These are phyloP conservation scores for Coccomyxa subellipsoidea DNA, from an alignment of 163 green algal species.

Conservation along the genomic window DNA sequence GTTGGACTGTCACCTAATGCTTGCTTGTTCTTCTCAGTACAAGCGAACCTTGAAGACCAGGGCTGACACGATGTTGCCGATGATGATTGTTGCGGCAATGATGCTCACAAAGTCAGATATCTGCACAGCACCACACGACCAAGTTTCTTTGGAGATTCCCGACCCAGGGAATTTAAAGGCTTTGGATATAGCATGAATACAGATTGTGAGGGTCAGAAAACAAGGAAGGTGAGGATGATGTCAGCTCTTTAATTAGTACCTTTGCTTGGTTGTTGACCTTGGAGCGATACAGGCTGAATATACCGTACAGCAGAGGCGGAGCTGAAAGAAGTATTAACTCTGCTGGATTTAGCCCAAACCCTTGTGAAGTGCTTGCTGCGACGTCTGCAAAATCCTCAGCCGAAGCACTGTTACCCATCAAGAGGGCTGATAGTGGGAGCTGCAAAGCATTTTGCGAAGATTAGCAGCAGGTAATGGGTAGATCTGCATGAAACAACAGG, in stretches of 20 bases:
- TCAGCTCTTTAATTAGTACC: not conserved
- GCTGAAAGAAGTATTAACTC: slow-evolving; percentile 26
- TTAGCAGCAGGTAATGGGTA: not conserved
- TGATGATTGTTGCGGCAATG: slow-evolving; percentile 28
- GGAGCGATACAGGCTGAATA: slow-evolving; percentile 43
- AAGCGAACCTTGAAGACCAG: slow-evolving; percentile 40
- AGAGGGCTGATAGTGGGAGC: not conserved
- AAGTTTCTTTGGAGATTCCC: too few species aligned
- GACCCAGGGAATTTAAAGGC: too few species aligned
- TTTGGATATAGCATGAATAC: too few species aligned
- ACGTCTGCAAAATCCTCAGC: not conserved
- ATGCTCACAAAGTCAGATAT: slow-evolving; percentile 37
- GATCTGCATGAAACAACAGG: not conserved
- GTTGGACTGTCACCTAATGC: too few species aligned
- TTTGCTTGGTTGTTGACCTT: slow-evolving; percentile 39
- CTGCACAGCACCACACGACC: slow-evolving; percentile 11
- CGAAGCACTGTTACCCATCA: not conserved
- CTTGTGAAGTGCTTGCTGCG: not conserved
- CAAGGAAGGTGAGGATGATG: not conserved
- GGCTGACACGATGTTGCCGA: slow-evolving; percentile 41
- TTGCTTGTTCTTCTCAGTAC: slow-evolving; percentile 17
- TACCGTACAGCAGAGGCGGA: slow-evolving; percentile 33
- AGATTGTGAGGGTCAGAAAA: too few species aligned
- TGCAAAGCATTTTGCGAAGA: not conserved
- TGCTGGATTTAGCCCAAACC: slow-evolving; percentile 3